These are phyloP conservation scores for Podospora tetraspora DNA, from an alignment of 495 filamentous ascomycete species.

Conservation along the genomic window DNA sequence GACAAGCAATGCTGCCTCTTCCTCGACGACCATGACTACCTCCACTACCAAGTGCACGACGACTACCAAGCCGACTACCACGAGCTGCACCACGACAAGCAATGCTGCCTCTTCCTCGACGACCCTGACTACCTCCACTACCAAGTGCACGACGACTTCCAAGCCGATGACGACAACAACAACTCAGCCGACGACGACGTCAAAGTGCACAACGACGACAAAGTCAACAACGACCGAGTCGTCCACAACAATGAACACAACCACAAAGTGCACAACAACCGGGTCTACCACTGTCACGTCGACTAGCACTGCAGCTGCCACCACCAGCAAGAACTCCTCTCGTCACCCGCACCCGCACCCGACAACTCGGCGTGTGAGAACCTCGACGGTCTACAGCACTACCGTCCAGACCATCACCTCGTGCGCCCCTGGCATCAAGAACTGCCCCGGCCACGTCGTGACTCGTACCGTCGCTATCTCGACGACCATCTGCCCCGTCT, in stretches of 20 bases:
- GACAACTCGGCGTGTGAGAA: slow-evolving; percentile 8
- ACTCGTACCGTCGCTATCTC: slow-evolving; percentile 37
- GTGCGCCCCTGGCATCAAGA: slow-evolving; percentile 54
- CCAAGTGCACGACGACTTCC: no score
- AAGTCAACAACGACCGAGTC: no score
- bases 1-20: no score
- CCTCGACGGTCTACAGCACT: slow-evolving; percentile 46
- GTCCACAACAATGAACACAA: slow-evolving; percentile 45
- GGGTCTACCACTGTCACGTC: slow-evolving; percentile 53
- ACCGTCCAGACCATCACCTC: slow-evolving; percentile 51
- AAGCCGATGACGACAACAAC: no score
- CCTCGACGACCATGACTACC: neutral
- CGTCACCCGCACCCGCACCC: slow-evolving; percentile 1
- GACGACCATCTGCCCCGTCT: slow-evolving; percentile 44
- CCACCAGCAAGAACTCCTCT: neutral
- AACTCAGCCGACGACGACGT: no score
- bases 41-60: neutral
- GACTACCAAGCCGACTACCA: no score
- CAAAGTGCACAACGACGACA: no score
- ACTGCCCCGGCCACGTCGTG: slow-evolving; percentile 42
- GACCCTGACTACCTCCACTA: neutral
- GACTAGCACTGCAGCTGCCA: slow-evolving; percentile 64
- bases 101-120: neutral
- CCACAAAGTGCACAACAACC: neutral
- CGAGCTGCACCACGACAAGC: no score